A percentile compares a stretch with the other conserved stretches of the same genome.
These are phyloP conservation scores for Vararia minispora DNA, from an alignment of 768 basidiomycete genomes.

Conservation along the genomic window DNA sequence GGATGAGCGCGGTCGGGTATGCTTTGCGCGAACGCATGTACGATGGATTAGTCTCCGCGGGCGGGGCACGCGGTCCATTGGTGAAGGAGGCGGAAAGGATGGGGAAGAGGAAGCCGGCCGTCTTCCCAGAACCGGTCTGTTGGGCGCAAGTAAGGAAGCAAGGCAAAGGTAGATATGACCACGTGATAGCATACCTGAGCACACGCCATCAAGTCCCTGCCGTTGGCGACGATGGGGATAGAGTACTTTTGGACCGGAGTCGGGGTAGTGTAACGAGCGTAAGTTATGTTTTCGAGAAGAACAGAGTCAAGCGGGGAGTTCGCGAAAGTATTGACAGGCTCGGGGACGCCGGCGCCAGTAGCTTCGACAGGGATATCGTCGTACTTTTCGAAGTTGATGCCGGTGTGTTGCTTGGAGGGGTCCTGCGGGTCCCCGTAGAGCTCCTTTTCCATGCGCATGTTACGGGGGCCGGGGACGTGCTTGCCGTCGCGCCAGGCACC, in stretches of 20 bases:
- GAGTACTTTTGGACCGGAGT: conserved; percentile 99
- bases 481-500: conserved; percentile 86
- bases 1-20: conserved; percentile 92
- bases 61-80: conserved; percentile 66
- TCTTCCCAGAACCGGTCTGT: conserved; percentile 99
- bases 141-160: conserved; percentile 10
- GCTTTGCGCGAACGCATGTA: conserved; percentile 77
- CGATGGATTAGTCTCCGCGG: conserved; percentile 35
- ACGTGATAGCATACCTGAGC: conserved; percentile 54
- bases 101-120: conserved; percentile 97
- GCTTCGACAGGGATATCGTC: conserved; percentile 99
- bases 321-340: conserved; percentile 81
- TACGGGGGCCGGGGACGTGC: conserved; percentile 76
- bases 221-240: conserved; percentile 89
- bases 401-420: conserved; percentile 83
- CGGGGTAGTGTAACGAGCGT: conserved; percentile 87
- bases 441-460: conserved; percentile 88
- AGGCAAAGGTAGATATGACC: conserved; percentile 7
- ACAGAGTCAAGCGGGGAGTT: conserved; percentile 85
- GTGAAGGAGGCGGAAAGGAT: conserved; percentile 90
- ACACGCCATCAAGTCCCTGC: conserved; percentile 90
- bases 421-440: conserved; percentile 87
- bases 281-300: conserved; percentile 89
- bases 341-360: conserved; percentile 94
- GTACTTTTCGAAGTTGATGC: conserved; percentile 99